Evolutionary conservation across 176 grass and related monocot species (phyloP).

Genomic region (Cenchrus purpureus): DNA sequence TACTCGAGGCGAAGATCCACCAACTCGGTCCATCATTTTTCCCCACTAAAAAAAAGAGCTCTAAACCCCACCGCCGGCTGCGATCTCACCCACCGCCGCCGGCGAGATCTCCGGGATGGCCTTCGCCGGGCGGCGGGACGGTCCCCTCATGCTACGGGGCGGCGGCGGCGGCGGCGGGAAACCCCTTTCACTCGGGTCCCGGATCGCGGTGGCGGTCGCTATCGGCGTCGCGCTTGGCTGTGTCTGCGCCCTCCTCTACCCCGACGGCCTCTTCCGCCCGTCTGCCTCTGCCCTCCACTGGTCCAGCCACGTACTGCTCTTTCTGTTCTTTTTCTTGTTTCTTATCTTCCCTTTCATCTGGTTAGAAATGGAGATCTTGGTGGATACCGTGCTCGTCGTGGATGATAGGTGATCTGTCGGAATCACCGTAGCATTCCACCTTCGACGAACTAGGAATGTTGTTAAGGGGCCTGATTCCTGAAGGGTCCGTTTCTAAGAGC

Average conservation of each 20-base stretch:
- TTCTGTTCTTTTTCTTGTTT: not conserved
- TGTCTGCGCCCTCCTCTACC: constrained; percentile 24
- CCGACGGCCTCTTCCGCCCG: not conserved
- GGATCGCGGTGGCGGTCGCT: constrained; percentile 3
- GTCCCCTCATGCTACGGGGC: constrained; percentile 16
- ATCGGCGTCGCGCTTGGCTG: constrained; percentile 23
- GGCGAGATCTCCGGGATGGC: constrained; percentile 33
- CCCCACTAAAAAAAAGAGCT: not conserved
- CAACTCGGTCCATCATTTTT: not conserved
- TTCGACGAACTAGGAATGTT: not conserved
- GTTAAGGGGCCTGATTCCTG: not conserved
- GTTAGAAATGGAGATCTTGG: not conserved
- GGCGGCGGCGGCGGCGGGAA: not conserved
- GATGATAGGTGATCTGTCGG: not conserved
- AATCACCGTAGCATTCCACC: not conserved
- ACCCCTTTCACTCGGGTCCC: not conserved
- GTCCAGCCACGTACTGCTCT: not conserved
- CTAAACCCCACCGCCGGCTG: not conserved
- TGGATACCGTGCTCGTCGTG: not conserved
- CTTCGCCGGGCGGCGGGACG: constrained; percentile 28
- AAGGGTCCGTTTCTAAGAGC: not conserved
- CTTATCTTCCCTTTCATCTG: not conserved
- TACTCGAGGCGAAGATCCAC: not conserved
- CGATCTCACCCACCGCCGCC: constrained; percentile 12
- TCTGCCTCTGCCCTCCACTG: constrained; percentile 13